Evolutionary conservation across 2,329 filamentous ascomycete genomes (phyloP).

Genomic region (Aspergillus versicolor): DNA sequence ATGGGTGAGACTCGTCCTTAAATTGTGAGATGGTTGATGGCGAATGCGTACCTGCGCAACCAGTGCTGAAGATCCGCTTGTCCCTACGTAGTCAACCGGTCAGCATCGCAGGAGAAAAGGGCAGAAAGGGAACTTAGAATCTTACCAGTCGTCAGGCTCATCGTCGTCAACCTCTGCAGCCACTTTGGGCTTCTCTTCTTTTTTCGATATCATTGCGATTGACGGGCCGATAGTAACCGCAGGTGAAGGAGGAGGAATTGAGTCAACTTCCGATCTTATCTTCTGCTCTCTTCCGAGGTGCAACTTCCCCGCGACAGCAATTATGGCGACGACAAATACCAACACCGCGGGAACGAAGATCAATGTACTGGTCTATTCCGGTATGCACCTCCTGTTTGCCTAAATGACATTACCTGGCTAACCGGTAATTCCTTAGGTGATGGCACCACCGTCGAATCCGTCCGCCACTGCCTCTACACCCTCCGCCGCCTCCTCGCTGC

Average conservation of each 20-base stretch:
- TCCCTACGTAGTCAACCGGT: constrained; percentile 63
- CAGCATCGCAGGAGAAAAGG: constrained; percentile 14
- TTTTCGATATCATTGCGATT: constrained; percentile 60
- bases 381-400: constrained; percentile 48
- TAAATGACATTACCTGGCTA: constrained; percentile 28
- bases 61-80: constrained; percentile 95
- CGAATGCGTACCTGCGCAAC: constrained; percentile 70
- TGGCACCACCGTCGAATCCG: constrained; percentile 83
- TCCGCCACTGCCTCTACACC: constrained; percentile 84
- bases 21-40: not conserved
- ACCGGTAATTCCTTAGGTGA: constrained; percentile 57
- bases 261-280: not conserved
- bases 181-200: constrained; percentile 47
- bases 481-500: constrained; percentile 82
- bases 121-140: not conserved
- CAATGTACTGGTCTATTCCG: constrained; percentile 92
- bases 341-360: constrained; percentile 64
- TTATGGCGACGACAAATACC: constrained; percentile 31
- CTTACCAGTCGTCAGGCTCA: constrained; percentile 91
- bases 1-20: not conserved
- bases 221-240: constrained; percentile 1
- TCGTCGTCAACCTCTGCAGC: constrained; percentile 64
- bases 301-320: constrained; percentile 21
- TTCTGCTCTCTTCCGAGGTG: not conserved
- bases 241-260: constrained; percentile 1